Evolutionary conservation across 768 basidiomycete genomes (phyloP), one percentile per base, ranked within the genome.

Genomic region (Leucocoprinus sp.): DNA sequence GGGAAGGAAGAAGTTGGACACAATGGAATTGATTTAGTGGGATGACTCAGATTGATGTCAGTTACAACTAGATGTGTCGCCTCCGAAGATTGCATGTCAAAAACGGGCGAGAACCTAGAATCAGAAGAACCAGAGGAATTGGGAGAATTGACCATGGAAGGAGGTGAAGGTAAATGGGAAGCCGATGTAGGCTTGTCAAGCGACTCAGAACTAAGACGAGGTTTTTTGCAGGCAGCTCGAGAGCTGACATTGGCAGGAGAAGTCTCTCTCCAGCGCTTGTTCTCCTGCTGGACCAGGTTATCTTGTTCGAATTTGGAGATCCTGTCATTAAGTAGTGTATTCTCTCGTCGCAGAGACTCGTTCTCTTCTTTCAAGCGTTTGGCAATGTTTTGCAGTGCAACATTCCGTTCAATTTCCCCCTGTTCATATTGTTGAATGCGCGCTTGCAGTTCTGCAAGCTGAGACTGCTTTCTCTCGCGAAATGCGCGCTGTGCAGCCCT

Each of bases 401-500:
- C 78, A 56, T 85, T 90, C 45, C 87, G 80, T 60, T 92, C 85
- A 21, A 90, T 80, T 59, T 92, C 89, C n/a, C 90, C 90, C 58
- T 88, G 85, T 59, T 93, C 89, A 55, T 90, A 92, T 15, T 77
- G 76, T 51, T 85, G 81, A 41, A 93, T 70, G 37, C 88, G 84
- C 40, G 88, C 83, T 63, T 93, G 89, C 27, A 93, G 74, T 51
- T 91, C 89, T 7, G 85, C 80, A 27, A 93, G 81, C 56, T 91
- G 89, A 3, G 84, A 80, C 59, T 92, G 88, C 64, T 88, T 92
- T 49, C 90, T 78, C 57, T 92, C 90, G 38, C 90, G 76, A 63
- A 93, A 92, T 9, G 90, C 89, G 28, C 90, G 82, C 59, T 93
- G 90, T 9, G 89, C 89, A 23, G 84, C 86, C 57, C 90, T 90